A percentile compares a stretch with the other conserved stretches of the same genome.
Evolutionary conservation across 257 asterid species (phyloP).

Genomic region (Lantana camara): DNA sequence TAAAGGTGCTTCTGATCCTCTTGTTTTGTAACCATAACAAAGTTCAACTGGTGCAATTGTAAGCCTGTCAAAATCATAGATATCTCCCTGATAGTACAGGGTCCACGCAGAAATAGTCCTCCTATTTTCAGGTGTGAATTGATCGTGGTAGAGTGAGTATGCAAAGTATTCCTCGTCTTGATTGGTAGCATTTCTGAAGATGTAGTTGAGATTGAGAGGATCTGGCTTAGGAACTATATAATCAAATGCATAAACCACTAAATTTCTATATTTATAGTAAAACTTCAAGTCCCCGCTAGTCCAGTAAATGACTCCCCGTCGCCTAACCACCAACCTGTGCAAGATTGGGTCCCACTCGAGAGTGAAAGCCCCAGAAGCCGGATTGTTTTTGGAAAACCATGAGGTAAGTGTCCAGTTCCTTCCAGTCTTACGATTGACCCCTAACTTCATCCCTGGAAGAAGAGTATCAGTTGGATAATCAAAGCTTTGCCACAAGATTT

Average conservation of each 20-base stretch:
- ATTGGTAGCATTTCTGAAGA: background rate
- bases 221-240: background rate
- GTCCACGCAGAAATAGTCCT: background rate
- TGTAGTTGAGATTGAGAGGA: background rate
- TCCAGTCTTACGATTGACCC: conserved; percentile 35
- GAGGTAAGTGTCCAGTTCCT: conserved; percentile 44
- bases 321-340: conserved; percentile 24
- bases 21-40: conserved; percentile 20
- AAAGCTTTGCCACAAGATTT: background rate
- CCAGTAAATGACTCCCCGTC: conserved; percentile 24
- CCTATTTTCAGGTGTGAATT: background rate
- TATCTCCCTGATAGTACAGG: conserved; percentile 8
- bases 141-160: conserved; percentile 4
- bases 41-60: background rate
- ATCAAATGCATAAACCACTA: conserved; percentile 7
- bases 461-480: conserved; percentile 48
- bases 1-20: background rate
- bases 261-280: too few relatives aligned
- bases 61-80: background rate
- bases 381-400: background rate
- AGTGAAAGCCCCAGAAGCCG: conserved; percentile 32
- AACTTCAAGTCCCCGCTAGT: background rate
- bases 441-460: conserved; percentile 46
- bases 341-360: conserved; percentile 26
- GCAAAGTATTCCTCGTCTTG: conserved; percentile 16